Percentiles rank a stretch among this genome's conserved stretches.
Conservation (phyloP, 805 yeast species). For the Nakazawaea populi region DNA sequence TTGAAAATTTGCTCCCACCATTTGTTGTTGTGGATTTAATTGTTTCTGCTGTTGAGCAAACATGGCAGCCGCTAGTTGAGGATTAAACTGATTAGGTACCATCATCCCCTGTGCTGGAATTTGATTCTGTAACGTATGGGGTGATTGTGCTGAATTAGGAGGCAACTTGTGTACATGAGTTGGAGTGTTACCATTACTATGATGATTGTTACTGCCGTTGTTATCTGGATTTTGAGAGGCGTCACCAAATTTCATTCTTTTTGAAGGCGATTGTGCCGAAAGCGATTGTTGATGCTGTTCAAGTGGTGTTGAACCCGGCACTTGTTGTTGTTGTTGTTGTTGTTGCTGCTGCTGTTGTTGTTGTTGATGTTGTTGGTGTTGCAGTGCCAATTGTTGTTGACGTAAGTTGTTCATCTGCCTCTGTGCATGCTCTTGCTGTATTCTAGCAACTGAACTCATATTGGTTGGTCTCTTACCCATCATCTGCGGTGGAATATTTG, state of each 20-base stretch:
- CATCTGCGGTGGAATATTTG: conserved; percentile 7
- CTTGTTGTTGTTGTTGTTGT: conserved; percentile 11
- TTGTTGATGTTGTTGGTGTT: conserved; percentile 3
- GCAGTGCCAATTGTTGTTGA: conserved; percentile 31
- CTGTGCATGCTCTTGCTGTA: conserved; percentile 15
- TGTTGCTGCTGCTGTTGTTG: conserved; percentile 10
- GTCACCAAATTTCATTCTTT: conserved; percentile 18
- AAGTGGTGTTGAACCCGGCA: conserved; percentile 5
- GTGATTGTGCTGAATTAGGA: conserved; percentile 6
- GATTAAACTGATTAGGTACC: conserved; percentile 23
- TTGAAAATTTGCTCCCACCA: conserved; percentile 17
- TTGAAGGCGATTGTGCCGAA: conserved; percentile 16
- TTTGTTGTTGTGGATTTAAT: conserved; percentile 14
- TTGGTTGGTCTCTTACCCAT: conserved; percentile 17
- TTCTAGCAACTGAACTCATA: conserved; percentile 5
- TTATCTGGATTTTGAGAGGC: neutral
- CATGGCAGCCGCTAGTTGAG: conserved; percentile 22
- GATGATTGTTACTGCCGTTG: conserved; percentile 2
- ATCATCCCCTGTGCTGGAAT: conserved; percentile 23
- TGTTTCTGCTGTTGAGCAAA: conserved; percentile 17
- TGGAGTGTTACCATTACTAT: conserved; percentile 14
- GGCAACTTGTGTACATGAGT: conserved; percentile 14
- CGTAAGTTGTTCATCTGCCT: conserved; percentile 32
- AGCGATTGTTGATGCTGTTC: conserved; percentile 6
- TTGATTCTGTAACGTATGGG: conserved; percentile 4